Base-by-base conservation (phyloP, 2,329 filamentous ascomycete genomes). In the Cordyceps javanica region DNA sequence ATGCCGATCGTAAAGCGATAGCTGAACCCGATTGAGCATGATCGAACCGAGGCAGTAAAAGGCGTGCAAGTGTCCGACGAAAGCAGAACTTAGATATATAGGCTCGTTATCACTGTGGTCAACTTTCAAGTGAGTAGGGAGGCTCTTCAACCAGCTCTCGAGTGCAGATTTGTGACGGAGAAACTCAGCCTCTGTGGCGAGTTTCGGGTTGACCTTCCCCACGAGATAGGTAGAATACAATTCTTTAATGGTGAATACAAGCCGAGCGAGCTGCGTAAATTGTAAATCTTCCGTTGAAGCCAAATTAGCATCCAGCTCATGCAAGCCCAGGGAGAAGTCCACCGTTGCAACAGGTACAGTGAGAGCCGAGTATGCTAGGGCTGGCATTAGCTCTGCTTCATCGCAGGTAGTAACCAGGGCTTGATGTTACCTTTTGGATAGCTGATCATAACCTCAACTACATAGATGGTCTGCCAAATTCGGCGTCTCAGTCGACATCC, bases 361-460 rank as follows among this genome's bases (percentile, higher is more conserved):
- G 10, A 53, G 34, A 14, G 25, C 36, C 2, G 50, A 53, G 25
- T 53, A 53, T 42, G 50, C 50, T 53, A 19, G 21, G 21, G 39
- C 19, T 8, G 14, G 2, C 26, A 26, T 51, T 26, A 53, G 36
- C 16, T 21, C 3, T 7, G 16, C 16, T 26, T 13, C 2, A 13
- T 19, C 19, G 28, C 8, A 42, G 11, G 5, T 30, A 19, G 25
- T 14, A 19, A 32, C 10, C 9, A 25, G 7, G 13, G 39, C 39
- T 42, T 21, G 7, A 19, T 48, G 25, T 5, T 53, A 53, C 50
- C 50, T 14, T 53, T 41, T 3, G 50, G 50, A 10, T 53, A 53
- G 50, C 50, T 53, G 25, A 53, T 53, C 50, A 53, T 53, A 14
- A 53, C 50, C 23, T 53, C 50, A 30, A 53, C 26, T 26, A 53